Conservation (phyloP, 2,329 filamentous ascomycete species). For the Ceratocystis colombiana region DNA sequence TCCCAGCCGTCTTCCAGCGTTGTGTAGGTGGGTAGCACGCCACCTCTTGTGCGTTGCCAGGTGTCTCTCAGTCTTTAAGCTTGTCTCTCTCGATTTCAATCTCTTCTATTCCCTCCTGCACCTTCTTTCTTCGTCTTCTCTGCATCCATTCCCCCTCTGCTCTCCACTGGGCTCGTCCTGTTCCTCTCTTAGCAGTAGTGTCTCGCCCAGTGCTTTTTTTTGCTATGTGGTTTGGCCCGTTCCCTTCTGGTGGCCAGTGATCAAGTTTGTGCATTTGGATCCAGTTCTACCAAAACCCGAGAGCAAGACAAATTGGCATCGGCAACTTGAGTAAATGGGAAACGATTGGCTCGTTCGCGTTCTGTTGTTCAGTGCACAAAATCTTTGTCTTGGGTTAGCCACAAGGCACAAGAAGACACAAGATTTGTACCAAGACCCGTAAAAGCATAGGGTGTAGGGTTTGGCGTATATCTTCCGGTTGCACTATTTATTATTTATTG, state of each 20-base stretch:
- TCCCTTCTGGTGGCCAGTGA: constrained; percentile 1
- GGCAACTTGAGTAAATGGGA: background rate
- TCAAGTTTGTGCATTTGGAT: background rate
- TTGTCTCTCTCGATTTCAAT: background rate
- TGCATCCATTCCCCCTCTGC: background rate
- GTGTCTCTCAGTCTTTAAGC: constrained; percentile 8
- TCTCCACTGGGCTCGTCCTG: background rate
- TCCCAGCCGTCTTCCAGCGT: background rate
- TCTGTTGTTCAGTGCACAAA: constrained; percentile 7
- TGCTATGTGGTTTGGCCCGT: too few relatives aligned
- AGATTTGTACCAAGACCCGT: background rate
- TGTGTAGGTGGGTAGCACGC: background rate
- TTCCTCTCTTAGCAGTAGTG: background rate
- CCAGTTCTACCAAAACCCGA: background rate
- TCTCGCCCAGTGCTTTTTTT: background rate
- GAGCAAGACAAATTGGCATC: constrained; percentile 5
- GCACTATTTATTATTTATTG: background rate
- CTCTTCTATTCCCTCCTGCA: background rate
- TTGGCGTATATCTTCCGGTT: background rate
- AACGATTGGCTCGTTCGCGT: constrained; percentile 7
- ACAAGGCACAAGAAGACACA: background rate
- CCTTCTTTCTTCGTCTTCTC: background rate
- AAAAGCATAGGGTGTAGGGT: background rate
- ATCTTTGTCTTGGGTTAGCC: background rate
- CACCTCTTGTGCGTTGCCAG: background rate